Evolutionary conservation across 148 eudicot species (phyloP), one percentile per base, ranked within the genome.

Genomic region (Selenicereus undatus): DNA sequence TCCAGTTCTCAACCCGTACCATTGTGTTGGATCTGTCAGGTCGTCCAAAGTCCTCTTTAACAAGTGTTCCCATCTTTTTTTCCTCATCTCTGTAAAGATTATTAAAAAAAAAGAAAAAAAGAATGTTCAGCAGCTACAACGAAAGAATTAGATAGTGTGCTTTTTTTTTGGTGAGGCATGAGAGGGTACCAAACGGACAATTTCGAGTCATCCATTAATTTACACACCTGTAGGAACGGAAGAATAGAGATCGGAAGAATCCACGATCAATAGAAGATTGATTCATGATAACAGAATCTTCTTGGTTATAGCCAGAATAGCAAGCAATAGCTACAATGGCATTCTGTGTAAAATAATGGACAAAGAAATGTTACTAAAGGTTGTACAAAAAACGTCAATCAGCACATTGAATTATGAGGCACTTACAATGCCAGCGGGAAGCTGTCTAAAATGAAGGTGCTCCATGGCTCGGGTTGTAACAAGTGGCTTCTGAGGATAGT

Each of bases 381-480:
- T 13, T 66, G 16, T 26, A 30, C 51, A 2, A 14, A 65, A 58
- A 62, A 75, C 22, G 66, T 36, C 22, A 21, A 74, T 32, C 32
- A 51, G 17, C 26, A 27, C 60, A 51, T n/a, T 18, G 74, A 20
- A 30, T 50, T 16, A 35, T 21, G 22, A 29, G 39, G 10, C 29
- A 78, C 88, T 83, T 83, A 92, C 97, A 82, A 96, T 96, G 79
- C 99, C 99, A 48, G 99, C 98, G 35, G 99, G 99, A 76, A 96
- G 95, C 89, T 96, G 98, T 87, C 99, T 91, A 78, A 96, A 96
- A 83, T 96, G 99, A 85, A 96, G 82, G 73, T 96, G 99, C 87
- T 96, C 99, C 99, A 96, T 96, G 42, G 99, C 99, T 78, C 99
- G 90, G 14, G 99, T 96, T 50, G 99, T 96, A 66, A 96, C 99